Base-by-base conservation (phyloP, 305 asterid species). In the Rubia tinctorum region DNA sequence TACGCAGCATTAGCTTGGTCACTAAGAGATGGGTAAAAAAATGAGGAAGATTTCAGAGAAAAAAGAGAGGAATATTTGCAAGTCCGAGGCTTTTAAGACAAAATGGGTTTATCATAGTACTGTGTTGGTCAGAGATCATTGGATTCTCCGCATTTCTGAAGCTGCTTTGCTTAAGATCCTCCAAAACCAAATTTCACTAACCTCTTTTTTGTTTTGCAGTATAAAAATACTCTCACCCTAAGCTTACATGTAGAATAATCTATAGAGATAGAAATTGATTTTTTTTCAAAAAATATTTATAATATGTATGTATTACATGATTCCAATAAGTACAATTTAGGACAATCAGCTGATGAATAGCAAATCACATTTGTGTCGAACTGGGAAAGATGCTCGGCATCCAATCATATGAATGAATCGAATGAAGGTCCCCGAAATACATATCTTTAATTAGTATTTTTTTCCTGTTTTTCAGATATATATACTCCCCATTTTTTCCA, bases 111-210 rank as follows among this genome's bases (percentile, higher is more conserved):
- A 20, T 67, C 22, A 40, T 42, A 56, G n/a, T n/a, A n/a, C n/a
- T n/a, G n/a, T 66, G 27, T 30, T 44, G 56, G 18, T 42, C 56
- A 72, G 77, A 58, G 77, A 44, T 67, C 81, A 68, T 77, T 77
- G 81, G 81, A 73, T 77, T 69, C 81, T 68, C 53, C 68, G 71
- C 81, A 68, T 68, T 71, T 77, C 83, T 79, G 71, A 30, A 73
- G 60, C 77, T 40, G 60, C 13, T 58, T 11, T 51, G 34, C 76
- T 43, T 43, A 15, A 69, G 8, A 56, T 34, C 74, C 39, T 22
- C 22, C 5, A 12, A 49, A 49, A 49, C 55, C 55, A 49, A 51
- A 15, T 14, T 51, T 51, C 58, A 51, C 58, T 8, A 49, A 0
- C 6, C 56, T 49, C n/a, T 49, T n/a, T n/a, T n/a, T n/a, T n/a